Evolutionary conservation across 208 protist species (phyloP).

Genomic region (Spongospora subterranea): DNA sequence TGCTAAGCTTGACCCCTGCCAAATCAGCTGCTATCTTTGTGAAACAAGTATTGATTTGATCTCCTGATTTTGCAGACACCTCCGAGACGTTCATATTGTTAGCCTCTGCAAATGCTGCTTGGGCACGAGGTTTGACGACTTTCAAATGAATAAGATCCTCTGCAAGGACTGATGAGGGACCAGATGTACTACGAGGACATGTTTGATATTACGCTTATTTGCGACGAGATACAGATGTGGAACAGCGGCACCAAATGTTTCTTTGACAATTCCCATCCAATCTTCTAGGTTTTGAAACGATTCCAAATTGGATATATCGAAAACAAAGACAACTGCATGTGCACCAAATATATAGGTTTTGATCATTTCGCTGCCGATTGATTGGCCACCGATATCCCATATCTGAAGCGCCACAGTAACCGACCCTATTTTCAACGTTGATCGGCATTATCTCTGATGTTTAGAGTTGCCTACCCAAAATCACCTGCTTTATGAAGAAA

Average conservation of each 20-base stretch:
- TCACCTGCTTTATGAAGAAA: slow-evolving; percentile 88
- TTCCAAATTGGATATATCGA: slow-evolving; percentile 87
- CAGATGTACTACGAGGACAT: slow-evolving; percentile 66
- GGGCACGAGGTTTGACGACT: slow-evolving; percentile 78
- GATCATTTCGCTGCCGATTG: slow-evolving; percentile 89
- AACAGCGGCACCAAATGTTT: slow-evolving; percentile 3
- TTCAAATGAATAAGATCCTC: slow-evolving; percentile 82
- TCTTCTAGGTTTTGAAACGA: slow-evolving; percentile 89
- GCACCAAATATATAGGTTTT: slow-evolving; percentile 88
- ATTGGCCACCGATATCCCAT: slow-evolving; percentile 93
- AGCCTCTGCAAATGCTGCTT: slow-evolving; percentile 77
- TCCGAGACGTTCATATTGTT: slow-evolving; percentile 76
- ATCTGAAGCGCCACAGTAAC: slow-evolving; percentile 83
- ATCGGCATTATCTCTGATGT: neutral
- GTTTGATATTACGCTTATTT: neutral
- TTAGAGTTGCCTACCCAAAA: slow-evolving; percentile 67
- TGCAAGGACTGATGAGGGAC: neutral
- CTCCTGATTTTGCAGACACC: slow-evolving; percentile 88
- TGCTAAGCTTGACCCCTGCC: slow-evolving; percentile 77
- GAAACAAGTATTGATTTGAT: slow-evolving; percentile 84
- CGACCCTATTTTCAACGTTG: too few relatives aligned
- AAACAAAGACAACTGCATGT: slow-evolving; percentile 86
- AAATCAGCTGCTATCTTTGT: slow-evolving; percentile 84
- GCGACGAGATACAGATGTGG: neutral
- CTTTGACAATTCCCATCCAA: slow-evolving; percentile 76